Base-by-base conservation (phyloP, 441 rosid genomes). In the Adansonia gregorii region DNA sequence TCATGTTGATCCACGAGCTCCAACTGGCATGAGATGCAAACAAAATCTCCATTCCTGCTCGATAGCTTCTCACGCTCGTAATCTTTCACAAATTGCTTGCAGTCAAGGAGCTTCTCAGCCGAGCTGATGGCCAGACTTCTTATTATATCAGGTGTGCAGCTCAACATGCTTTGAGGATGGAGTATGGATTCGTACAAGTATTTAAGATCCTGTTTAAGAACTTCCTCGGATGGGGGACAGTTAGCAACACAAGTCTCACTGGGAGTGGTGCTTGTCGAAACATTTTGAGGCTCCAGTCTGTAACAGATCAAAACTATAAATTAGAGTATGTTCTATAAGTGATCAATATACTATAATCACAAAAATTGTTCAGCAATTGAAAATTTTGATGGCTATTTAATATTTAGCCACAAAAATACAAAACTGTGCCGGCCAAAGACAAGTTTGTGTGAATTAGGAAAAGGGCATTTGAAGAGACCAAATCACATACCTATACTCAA, bases 51-150 rank as follows among this genome's bases (percentile, higher is more conserved):
- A 17, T 76, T 80, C 55, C 67, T 70, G 1, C 14, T 58, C 22
- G 83, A 60, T 2, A 52, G 45, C 75, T 63, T 81, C 46, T 83
- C 87, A 39, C 75, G 81, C 63, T 78, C 74, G 75, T 88, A 91
- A 64, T 85, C 87, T 76, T 89, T 91, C 78, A 88, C 59, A 77
- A 91, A 91, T 78, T 89, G 90, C 85, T 91, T 91, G 90, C 93
- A 89, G 78, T 91, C 95, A 4, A 89, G 88, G 45, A 91, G 86
- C 75, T 85, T 91, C 61, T 82, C 83, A 11, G 91, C 92, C 46
- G 90, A 83, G 59, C 79, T 82, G 39, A 76, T 72, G 7, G 83
- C 82, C 45, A 75, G 59, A 71, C 72, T 83, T 49, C 80, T 78
- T 4, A 78, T 78, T n/a, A 74, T 22, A 43, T 82, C 88, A 27